Percentiles rank a stretch among this genome's conserved stretches.
phyloP scores from a whole-genome alignment of 345 rosid species.

The Eucalyptus shirleyi region DNA sequence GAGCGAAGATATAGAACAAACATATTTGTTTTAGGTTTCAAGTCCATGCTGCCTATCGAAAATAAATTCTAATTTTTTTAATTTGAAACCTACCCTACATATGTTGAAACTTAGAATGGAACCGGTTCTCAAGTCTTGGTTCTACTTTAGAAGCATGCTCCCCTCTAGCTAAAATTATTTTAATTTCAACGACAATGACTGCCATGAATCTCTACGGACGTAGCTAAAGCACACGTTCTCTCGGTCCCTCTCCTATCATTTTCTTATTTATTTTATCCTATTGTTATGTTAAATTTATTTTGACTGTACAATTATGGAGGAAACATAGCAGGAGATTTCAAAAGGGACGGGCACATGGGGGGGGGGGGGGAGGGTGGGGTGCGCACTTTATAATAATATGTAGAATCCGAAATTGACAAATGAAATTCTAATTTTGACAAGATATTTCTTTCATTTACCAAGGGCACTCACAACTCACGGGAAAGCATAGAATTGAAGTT shows the following conservation, averaged over 20 bases:
- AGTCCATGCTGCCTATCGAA: too few species aligned
- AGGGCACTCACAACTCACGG: not conserved
- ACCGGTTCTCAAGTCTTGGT: accelerated
- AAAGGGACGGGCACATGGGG: not conserved
- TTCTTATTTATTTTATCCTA: not conserved
- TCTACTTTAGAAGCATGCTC: too few species aligned
- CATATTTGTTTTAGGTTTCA: too few species aligned
- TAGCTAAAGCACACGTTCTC: not conserved
- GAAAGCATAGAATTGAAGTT: not conserved
- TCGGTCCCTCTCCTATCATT: not conserved
- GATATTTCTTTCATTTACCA: not conserved
- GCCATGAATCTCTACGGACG: not conserved
- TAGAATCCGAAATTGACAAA: not conserved
- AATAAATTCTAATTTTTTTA: too few species aligned
- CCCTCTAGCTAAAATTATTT: not conserved
- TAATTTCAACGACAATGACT: not conserved
- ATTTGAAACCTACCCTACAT: too few species aligned
- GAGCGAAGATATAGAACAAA: too few species aligned
- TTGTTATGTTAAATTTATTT: not conserved
- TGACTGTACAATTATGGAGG: not conserved
- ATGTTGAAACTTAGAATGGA: too few species aligned
- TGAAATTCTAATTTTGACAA: not conserved
- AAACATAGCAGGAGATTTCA: not conserved
- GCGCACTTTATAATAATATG: not conserved
- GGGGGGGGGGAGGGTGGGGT: too few species aligned